A percentile compares a stretch with the other conserved stretches of the same genome.
phyloP scores from a whole-genome alignment of 108 stramenopile genomes.

The Nitzschia putrida region DNA sequence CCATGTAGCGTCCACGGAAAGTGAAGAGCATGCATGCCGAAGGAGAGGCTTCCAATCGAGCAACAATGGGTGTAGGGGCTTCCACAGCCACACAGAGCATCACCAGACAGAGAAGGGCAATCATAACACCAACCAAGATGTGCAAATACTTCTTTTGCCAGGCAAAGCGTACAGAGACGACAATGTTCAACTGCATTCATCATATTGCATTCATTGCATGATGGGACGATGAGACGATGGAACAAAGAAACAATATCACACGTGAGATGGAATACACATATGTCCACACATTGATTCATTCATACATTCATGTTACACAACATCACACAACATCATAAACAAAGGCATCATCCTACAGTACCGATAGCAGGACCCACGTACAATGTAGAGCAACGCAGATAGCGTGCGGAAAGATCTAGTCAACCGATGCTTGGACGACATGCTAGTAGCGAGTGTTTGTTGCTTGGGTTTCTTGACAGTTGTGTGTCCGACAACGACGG shows the following conservation, averaged over 20 bases:
- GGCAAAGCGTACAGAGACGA: conserved; percentile 45
- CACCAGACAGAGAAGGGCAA: conserved; percentile 35
- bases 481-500: no score
- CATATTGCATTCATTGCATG: conserved; percentile 9
- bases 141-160: conserved; percentile 41
- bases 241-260: no score
- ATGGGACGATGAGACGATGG: no score
- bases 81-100: conserved; percentile 66
- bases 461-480: conserved; percentile 1
- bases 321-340: not conserved
- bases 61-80: conserved; percentile 43
- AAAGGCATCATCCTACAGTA: not conserved
- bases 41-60: conserved; percentile 46
- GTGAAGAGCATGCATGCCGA: conserved; percentile 53
- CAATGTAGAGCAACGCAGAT: conserved; percentile 58
- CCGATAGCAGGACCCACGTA: conserved; percentile 38
- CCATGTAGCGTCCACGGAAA: conserved; percentile 67
- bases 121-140: conserved; percentile 44
- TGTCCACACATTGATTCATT: no score
- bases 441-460: conserved; percentile 18
- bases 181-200: conserved; percentile 44
- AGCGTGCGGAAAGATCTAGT: conserved; percentile 66
- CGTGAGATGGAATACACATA: no score
- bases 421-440: conserved; percentile 68
- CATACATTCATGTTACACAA: no score